Conservation (phyloP, 352 stramenopile genomes). For the Globisporangium lucens region DNA sequence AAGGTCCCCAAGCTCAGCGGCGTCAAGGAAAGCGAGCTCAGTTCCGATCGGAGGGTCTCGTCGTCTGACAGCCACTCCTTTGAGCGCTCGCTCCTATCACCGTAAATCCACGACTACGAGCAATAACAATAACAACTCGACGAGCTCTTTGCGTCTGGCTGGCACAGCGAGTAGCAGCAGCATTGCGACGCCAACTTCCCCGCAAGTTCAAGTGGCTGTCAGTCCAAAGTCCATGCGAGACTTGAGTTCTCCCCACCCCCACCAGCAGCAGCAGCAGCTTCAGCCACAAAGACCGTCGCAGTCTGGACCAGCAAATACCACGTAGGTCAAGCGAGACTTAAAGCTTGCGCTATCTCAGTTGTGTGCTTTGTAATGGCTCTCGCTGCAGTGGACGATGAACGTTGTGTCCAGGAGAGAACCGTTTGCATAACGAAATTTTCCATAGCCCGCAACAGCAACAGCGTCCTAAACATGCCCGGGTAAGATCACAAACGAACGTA, state of each 20-base stretch:
- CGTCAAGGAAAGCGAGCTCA: slow-evolving; percentile 6
- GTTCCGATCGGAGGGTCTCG: not conserved
- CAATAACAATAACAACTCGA: not conserved
- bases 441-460: not conserved
- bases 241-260: not conserved
- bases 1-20: not conserved
- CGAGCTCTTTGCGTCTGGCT: not conserved
- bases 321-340: not conserved
- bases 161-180: not conserved
- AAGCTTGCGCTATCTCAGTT: not conserved
- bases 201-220: not conserved
- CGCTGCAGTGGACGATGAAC: not conserved
- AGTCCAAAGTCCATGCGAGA: not conserved
- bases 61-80: not conserved
- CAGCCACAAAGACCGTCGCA: not conserved
- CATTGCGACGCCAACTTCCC: not conserved
- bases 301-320: not conserved
- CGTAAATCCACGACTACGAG: slow-evolving; percentile 5
- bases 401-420: no score
- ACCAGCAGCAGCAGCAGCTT: not conserved
- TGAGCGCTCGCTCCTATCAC: slow-evolving; percentile 1
- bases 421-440: no score
- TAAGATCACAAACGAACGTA: not conserved
- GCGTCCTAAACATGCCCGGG: not conserved
- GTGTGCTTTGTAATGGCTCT: no score